These are phyloP conservation scores for Pythium vanterpoolii DNA, from an alignment of 352 stramenopile genomes.

Conservation along the genomic window DNA sequence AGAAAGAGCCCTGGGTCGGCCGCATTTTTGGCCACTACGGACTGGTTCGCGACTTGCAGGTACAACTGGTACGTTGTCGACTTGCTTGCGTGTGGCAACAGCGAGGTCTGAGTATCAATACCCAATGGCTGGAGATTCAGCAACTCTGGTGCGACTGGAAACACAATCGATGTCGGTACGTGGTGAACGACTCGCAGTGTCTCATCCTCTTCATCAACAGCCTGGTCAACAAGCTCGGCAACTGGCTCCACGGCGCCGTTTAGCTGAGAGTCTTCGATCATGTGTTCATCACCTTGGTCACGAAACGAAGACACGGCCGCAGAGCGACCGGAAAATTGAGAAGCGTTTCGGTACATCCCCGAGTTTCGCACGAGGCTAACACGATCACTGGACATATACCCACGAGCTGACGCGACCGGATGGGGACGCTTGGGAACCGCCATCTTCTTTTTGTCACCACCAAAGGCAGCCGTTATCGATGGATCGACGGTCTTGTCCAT, in stretches of 20 bases:
- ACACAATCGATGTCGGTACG: conserved; percentile 22
- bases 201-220: conserved; percentile 2
- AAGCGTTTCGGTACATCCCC: conserved; percentile 14
- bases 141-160: conserved; percentile 6
- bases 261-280: not conserved
- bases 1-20: conserved; percentile 71
- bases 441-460: conserved; percentile 22
- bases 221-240: not conserved
- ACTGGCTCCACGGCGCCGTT: not conserved
- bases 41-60: conserved; percentile 33
- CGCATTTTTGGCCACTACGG: conserved; percentile 39
- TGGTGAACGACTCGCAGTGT: conserved; percentile 4
- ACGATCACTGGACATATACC: conserved; percentile 10
- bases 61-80: conserved; percentile 75
- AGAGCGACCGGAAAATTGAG: not conserved
- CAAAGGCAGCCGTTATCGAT: conserved; percentile 4
- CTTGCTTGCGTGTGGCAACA: conserved; percentile 31
- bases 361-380: conserved; percentile 23
- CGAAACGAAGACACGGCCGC: conserved; percentile 18
- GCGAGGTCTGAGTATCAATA: conserved; percentile 30
- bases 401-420: not conserved
- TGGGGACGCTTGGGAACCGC: conserved; percentile 1
- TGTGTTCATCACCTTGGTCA: conserved; percentile 10
- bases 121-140: conserved; percentile 29
- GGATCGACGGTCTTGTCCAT: conserved; percentile 12